phyloP scores from a whole-genome alignment of 805 yeast genomes.

The Candida maesae region DNA sequence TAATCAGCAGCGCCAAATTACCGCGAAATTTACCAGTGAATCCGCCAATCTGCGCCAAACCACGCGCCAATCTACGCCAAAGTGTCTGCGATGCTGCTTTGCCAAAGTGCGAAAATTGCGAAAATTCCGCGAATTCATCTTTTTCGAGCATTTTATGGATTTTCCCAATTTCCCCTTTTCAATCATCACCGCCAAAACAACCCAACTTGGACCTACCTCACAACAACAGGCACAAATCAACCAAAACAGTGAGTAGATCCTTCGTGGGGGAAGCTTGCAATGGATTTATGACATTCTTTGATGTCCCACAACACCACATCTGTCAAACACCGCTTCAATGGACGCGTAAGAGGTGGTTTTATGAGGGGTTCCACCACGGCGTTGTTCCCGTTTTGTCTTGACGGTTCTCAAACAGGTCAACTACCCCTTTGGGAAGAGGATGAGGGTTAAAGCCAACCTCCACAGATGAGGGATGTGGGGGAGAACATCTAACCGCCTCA shows the following conservation, averaged over 20 bases:
- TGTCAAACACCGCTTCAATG: too few species aligned
- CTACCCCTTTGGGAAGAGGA: conserved; percentile 23
- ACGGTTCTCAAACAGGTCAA: conserved; percentile 18
- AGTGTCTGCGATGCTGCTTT: neutral
- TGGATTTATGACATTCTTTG: too few species aligned
- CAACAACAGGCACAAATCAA: neutral
- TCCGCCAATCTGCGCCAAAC: neutral
- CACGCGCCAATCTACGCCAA: neutral
- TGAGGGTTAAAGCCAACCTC: neutral
- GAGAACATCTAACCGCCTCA: too few species aligned
- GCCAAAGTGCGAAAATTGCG: conserved; percentile 3
- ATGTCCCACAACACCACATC: too few species aligned
- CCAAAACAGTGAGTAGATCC: conserved; percentile 1
- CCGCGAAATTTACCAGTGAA: too few species aligned
- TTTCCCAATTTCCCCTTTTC: too few species aligned
- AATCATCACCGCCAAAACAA: conserved; percentile 13
- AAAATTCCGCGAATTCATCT: conserved; percentile 8
- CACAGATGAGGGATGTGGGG: too few species aligned
- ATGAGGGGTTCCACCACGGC: neutral
- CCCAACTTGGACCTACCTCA: conserved; percentile 1
- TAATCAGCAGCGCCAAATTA: too few species aligned
- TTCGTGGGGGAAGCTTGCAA: too few species aligned
- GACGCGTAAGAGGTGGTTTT: too few species aligned
- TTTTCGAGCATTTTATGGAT: too few species aligned
- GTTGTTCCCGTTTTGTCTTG: conserved; percentile 6